Percentiles rank a stretch among this genome's conserved stretches.
Evolutionary conservation across 768 basidiomycete genomes (phyloP).

Genomic region (Pleurotus pulmonarius): DNA sequence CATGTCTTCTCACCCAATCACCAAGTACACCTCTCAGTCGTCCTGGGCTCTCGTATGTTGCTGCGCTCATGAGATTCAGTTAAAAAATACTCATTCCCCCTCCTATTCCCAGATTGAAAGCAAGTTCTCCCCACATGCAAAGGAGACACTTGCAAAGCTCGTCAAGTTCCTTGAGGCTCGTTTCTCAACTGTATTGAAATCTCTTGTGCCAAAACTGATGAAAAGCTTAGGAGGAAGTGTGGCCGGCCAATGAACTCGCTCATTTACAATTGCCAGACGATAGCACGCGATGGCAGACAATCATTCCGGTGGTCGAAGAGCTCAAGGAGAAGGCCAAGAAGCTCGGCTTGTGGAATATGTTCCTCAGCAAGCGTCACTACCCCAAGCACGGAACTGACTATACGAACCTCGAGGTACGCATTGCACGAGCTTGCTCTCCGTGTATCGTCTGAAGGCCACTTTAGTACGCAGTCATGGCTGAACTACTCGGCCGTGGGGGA

Average conservation of each 20-base stretch:
- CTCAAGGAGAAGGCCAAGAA: constrained; percentile 86
- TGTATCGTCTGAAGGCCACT: no score
- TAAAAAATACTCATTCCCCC: no score
- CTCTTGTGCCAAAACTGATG: no score
- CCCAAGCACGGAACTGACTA: constrained; percentile 86
- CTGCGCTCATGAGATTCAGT: no score
- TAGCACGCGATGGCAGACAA: constrained; percentile 76
- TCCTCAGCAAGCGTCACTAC: constrained; percentile 92
- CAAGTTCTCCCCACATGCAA: constrained; percentile 89
- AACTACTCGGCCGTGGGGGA: constrained; percentile 81
- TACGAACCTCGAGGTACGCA: constrained; percentile 88
- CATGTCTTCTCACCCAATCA: constrained; percentile 68
- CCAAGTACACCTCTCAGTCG: constrained; percentile 74
- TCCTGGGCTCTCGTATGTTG: constrained; percentile 81
- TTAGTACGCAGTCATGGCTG: constrained; percentile 97
- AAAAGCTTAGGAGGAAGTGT: no score
- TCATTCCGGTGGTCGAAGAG: constrained; percentile 76
- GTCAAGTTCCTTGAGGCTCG: constrained; percentile 82
- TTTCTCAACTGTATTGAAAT: no score
- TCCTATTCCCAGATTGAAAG: constrained; percentile 63
- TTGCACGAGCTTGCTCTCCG: no score
- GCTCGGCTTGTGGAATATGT: constrained; percentile 95
- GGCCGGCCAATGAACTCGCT: constrained; percentile 74
- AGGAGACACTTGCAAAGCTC: constrained; percentile 80
- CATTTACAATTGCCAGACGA: constrained; percentile 81